Base-by-base conservation (phyloP, 768 basidiomycete genomes). In the Termitomyces sp. region DNA sequence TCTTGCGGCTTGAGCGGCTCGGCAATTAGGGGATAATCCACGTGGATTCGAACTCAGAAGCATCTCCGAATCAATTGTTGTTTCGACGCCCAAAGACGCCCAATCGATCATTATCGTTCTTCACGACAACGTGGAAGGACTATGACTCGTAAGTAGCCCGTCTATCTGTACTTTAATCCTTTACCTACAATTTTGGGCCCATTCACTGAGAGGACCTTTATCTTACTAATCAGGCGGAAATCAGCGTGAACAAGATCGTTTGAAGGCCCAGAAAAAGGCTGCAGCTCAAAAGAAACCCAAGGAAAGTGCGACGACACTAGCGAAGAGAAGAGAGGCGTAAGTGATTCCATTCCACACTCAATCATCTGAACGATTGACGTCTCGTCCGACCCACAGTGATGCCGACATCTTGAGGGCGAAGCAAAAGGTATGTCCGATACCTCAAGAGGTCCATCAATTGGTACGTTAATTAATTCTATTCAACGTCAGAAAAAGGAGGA, bases 311-410 rank as follows among this genome's bases (percentile, higher is more conserved):
- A 60, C 76, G 1, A 74, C 48, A 47, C 77, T 92, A 37, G 80
- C 83, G 50, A 86, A 88, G 72, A 83, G 90, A 65, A 88, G 86
- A 73, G 89, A 91, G 75, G 77, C 75, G 90, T 91, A 76, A 73
- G 88, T 83, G 34, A 54, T 13, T 56, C 61, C 56, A 46, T 37
- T 45, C 45, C 33, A 56, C 26, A 34, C 46, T 47, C 53, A 37
- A 45, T 51, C n/a, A 40, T 36, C 34, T 49, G 43, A 39, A 44
- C 58, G 22, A 59, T 59, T 55, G 62, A 62, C 57, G 62, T 64
- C 55, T 67, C 64, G 62, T 57, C 63, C 47, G 60, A 51, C 64
- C 55, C 55, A 60, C 54, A 93, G 91, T 57, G 89, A 93, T 71
- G 89, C 91, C 43, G 87, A 87, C 65, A 82, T 82, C 45, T 70